Conservation (phyloP, 257 asterid species). For the Primulina tabacum region DNA sequence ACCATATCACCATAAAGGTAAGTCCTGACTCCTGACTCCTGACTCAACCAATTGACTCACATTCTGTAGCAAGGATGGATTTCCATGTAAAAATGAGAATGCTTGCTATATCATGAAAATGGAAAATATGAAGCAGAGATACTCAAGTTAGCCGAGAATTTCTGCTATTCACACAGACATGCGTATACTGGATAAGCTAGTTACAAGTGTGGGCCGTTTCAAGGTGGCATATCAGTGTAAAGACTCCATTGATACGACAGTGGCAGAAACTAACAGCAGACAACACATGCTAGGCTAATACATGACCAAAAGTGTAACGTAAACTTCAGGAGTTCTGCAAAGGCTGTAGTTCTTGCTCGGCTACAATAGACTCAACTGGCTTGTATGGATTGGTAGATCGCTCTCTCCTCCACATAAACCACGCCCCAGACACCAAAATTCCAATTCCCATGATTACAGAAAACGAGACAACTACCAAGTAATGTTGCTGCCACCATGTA, state of each 20-base stretch:
- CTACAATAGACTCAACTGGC: slow-evolving; percentile 66
- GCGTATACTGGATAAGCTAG: slow-evolving; percentile 17
- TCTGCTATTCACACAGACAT: slow-evolving; percentile 29
- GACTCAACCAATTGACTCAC: background rate
- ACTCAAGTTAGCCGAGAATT: slow-evolving; percentile 10
- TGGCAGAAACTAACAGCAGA: slow-evolving; percentile 22
- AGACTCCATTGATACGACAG: slow-evolving; percentile 24
- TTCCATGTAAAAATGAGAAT: background rate
- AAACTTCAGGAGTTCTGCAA: slow-evolving; percentile 40
- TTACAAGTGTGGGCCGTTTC: slow-evolving; percentile 11
- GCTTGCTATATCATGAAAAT: background rate
- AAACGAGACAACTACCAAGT: slow-evolving; percentile 35
- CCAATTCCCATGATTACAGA: slow-evolving; percentile 41
- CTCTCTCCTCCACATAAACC: slow-evolving; percentile 61
- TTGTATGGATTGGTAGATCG: slow-evolving; percentile 50
- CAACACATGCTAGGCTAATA: slow-evolving; percentile 16
- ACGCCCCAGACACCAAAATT: slow-evolving; percentile 54
- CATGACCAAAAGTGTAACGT: slow-evolving; percentile 4
- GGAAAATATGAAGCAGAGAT: background rate
- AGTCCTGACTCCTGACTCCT: background rate
- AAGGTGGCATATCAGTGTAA: slow-evolving; percentile 20
- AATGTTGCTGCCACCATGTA: slow-evolving; percentile 52
- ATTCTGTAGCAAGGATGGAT: background rate
- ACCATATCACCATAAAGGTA: background rate
- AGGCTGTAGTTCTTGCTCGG: slow-evolving; percentile 98